Base-by-base conservation (phyloP, 805 yeast species). In the Teunomyces pallodes region DNA sequence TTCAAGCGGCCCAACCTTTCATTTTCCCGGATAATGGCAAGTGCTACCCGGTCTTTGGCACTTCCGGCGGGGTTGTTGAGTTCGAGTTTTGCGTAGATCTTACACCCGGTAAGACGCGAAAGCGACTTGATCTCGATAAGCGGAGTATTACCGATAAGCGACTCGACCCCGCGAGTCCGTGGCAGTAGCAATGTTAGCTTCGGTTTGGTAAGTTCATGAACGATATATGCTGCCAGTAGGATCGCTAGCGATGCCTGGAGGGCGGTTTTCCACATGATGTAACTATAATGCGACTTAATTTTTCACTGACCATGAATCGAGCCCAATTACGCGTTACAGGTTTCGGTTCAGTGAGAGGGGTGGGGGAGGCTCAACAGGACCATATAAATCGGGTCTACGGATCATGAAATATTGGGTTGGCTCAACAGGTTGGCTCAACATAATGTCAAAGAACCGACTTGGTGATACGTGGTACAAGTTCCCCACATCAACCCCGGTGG, bases 41-140 rank as follows among this genome's bases (percentile, higher is more conserved):
- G 69, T 0, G 98, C 98, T 14, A 94, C 96, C 39, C 99, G 73
- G 62, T 92, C 99, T 57, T 92, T 92, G 4, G 98, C 96, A 44
- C 96, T 86, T 0, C 98, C 98, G 1, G 92, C 99, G 0, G 98
- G 97, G 59, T 92, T 94, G 52, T 76, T 66, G 46, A 89, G 70
- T 64, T 92, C 99, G 51, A 91, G 63, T 60, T 92, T 92, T 32
- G 96, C 98, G 62, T 82, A 88, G 3, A 92, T 81, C 36, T 86
- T 84, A 60, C 92, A 85, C 0, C 95, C 95, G 0, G 96, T 89
- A 9, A 76, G 66, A 10, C 73, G 65, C 0, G 94, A 83, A 9
- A 92, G 73, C 0, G 95, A 85, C 54, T 80, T 77, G 41, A 92
- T 77, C 52, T 80, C 79, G 13, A 92, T 83, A 65, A 92, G 60